These are phyloP conservation scores for Aspergillus floridensis DNA, from an alignment of 2,329 filamentous ascomycete species.

Conservation along the genomic window DNA sequence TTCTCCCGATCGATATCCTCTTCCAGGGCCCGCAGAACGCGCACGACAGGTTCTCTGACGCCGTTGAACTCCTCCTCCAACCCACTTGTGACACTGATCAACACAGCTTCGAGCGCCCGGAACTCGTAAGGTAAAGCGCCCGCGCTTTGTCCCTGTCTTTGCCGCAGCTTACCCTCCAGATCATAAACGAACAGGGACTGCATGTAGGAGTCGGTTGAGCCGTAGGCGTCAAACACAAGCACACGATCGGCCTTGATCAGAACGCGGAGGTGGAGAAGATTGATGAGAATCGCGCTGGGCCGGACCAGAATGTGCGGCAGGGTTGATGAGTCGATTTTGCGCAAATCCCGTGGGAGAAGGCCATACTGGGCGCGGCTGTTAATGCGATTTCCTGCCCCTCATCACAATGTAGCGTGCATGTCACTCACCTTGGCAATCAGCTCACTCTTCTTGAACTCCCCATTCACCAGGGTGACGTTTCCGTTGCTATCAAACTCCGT, in stretches of 20 bases:
- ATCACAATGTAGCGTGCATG: too few species aligned
- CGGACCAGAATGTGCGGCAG: constrained; percentile 93
- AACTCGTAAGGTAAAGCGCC: constrained; percentile 87
- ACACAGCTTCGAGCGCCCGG: constrained; percentile 87
- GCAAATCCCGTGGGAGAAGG: constrained; percentile 85
- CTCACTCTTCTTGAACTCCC: constrained; percentile 97
- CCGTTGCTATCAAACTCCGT: constrained; percentile 94
- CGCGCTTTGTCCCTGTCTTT: constrained; percentile 59
- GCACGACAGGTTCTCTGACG: constrained; percentile 86
- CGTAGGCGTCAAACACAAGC: constrained; percentile 93
- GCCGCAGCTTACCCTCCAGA: constrained; percentile 83
- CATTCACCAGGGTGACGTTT: constrained; percentile 86
- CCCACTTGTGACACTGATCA: constrained; percentile 89
- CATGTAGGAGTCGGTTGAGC: constrained; percentile 88
- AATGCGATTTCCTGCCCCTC: neutral
- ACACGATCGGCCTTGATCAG: constrained; percentile 94
- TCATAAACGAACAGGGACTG: constrained; percentile 99
- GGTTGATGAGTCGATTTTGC: constrained; percentile 96
- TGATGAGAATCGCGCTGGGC: constrained; percentile 88
- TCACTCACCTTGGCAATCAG: constrained; percentile 79
- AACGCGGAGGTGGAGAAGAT: constrained; percentile 91
- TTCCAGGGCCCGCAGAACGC: constrained; percentile 83
- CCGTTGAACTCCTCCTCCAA: constrained; percentile 93
- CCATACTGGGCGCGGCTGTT: constrained; percentile 78
- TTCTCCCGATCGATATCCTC: constrained; percentile 97